Conservation (phyloP, 208 protist species). For the Acanthamoeba lenticulata region DNA sequence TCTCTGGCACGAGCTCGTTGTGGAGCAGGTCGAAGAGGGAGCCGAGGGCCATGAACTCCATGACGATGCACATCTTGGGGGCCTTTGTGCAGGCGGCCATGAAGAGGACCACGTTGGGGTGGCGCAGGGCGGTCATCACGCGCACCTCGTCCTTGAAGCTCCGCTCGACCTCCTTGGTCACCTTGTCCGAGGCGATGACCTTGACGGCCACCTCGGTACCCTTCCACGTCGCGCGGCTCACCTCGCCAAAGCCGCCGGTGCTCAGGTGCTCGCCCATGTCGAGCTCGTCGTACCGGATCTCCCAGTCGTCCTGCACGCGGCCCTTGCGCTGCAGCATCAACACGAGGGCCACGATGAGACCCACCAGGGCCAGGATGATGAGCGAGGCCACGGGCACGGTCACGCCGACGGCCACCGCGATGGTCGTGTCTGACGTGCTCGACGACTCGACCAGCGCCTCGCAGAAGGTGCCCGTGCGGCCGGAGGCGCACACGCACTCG, state of each 20-base stretch:
- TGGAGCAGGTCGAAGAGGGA: too few relatives aligned
- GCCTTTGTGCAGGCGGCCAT: not conserved
- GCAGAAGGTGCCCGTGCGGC: not conserved
- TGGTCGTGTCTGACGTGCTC: not conserved
- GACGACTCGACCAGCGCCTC: not conserved
- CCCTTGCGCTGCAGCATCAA: not conserved
- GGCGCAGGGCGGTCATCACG: not conserved
- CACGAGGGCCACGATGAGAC: not conserved
- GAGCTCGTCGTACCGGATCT: constrained; percentile 48
- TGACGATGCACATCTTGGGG: too few relatives aligned
- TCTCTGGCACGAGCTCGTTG: too few relatives aligned
- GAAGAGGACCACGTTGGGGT: constrained; percentile 22
- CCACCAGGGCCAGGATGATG: not conserved
- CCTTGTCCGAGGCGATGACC: constrained; percentile 5
- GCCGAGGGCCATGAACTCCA: too few relatives aligned
- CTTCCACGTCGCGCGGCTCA: constrained; percentile 26
- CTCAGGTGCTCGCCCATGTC: constrained; percentile 6
- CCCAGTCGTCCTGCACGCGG: not conserved
- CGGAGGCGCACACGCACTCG: not conserved
- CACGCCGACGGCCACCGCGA: not conserved
- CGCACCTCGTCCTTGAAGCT: constrained; percentile 48
- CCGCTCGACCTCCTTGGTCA: constrained; percentile 32
- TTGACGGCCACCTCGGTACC: constrained; percentile 57
- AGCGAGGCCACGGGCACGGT: not conserved
- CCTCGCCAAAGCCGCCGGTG: constrained; percentile 61